Evolutionary conservation across 2,329 filamentous ascomycete genomes (phyloP).

Genomic region (Arthrocladium fulminans): DNA sequence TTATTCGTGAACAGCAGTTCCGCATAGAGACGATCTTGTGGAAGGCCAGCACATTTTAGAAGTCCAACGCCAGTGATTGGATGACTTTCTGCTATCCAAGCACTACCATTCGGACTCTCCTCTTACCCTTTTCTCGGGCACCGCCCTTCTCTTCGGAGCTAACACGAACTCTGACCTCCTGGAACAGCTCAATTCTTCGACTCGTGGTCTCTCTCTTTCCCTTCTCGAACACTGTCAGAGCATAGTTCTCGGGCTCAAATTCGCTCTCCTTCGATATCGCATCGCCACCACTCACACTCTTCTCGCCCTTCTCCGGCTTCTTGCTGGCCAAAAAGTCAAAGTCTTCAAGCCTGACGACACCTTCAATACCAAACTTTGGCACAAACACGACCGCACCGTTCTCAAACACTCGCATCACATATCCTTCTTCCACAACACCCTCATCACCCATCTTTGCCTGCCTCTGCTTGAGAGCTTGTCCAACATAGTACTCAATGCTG

Average conservation of each 20-base stretch:
- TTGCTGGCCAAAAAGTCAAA: constrained; percentile 38
- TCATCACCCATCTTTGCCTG: constrained; percentile 38
- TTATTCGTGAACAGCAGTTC: too few species aligned
- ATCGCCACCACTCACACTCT: constrained; percentile 26
- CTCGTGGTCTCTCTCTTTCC: constrained; percentile 45
- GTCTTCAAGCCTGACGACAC: constrained; percentile 77
- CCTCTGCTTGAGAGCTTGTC: constrained; percentile 78
- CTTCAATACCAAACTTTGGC: constrained; percentile 89
- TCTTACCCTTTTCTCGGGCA: constrained; percentile 72
- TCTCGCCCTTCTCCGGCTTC: constrained; percentile 25
- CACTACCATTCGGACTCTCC: constrained; percentile 47
- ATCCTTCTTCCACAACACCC: constrained; percentile 72
- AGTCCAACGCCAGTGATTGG: too few species aligned
- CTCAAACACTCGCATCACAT: constrained; percentile 93
- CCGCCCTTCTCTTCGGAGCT: constrained; percentile 82
- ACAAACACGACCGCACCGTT: constrained; percentile 97
- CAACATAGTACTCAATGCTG: constrained; percentile 95
- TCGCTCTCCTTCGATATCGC: constrained; percentile 55
- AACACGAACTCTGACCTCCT: constrained; percentile 81
- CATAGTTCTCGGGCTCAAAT: constrained; percentile 81
- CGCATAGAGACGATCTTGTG: too few species aligned
- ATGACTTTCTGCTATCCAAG: constrained; percentile 2
- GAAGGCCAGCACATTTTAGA: too few species aligned
- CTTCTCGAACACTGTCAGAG: constrained; percentile 52
- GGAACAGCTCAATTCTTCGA: constrained; percentile 69